Evolutionary conservation across 306 rosid species (phyloP), one percentile per base, ranked within the genome.

Genomic region (Cucurbita argyrosperma): DNA sequence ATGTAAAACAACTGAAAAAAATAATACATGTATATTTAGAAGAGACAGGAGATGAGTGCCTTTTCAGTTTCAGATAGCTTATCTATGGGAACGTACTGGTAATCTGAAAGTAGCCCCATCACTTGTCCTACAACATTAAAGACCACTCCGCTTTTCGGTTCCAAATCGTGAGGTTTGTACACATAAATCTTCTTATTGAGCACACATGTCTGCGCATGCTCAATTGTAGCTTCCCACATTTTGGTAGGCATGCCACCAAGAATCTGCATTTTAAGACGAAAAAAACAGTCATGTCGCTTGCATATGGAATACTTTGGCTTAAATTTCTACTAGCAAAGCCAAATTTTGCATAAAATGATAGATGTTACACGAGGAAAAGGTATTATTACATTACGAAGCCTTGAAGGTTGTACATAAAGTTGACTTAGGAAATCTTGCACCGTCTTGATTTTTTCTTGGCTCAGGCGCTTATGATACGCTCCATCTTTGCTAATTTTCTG

Each of bases 401-500:
- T 84, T 74, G 86, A 75, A 77, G 97, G 84, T 72, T 95, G 90
- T 71, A 87, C 65, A 74, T 80, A 87, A 84, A 88, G 96, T 62
- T 82, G 88, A 64, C 78, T 95, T 74, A 95, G 90, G 83, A 94
- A 91, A 84, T 94, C 99, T 80, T 85, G 81, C 79, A 94, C 99
- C 0, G 90, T 89, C 10, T 21, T 46, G 82, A 95, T 81, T 74
- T 72, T 85, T 87, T 88, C 91, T 67, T 88, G 83, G 69, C 86
- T 83, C 85, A 95, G 78, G 47, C 99, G 96, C 84, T 85, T 89
- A 78, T 95, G 99, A 78, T 91, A 95, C 76, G 97, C 97, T 82
- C 99, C 99, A 7, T 95, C 99, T 81, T 95, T 95, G 51, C 99
- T 96, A 66, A 91, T 95, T 88, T 91, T 95, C 77, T 89, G 97